These are phyloP conservation scores for Euphorbia celastroides DNA, from an alignment of 441 rosid genomes.

Conservation along the genomic window DNA sequence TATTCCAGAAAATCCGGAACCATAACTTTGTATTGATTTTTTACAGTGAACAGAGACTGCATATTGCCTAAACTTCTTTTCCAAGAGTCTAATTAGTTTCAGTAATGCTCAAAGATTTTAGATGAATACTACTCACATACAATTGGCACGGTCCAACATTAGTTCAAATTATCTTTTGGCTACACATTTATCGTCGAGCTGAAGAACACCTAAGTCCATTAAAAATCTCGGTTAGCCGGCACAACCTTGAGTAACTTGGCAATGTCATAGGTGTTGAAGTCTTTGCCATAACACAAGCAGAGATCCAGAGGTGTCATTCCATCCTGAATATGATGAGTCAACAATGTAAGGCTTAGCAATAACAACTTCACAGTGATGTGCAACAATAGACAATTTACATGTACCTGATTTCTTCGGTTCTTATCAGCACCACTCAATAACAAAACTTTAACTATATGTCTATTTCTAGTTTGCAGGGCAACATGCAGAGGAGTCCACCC, in stretches of 20 bases:
- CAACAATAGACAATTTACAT: slow-evolving; percentile 3
- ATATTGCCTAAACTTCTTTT: neutral
- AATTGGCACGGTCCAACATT: neutral
- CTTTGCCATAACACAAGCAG: slow-evolving; percentile 73
- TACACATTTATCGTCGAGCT: neutral
- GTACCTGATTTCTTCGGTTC: slow-evolving; percentile 75
- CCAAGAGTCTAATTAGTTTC: too few relatives aligned
- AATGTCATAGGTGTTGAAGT: slow-evolving; percentile 83
- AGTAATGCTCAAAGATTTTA: too few relatives aligned
- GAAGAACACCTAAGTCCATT: slow-evolving; percentile 14
- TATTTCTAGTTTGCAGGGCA: slow-evolving; percentile 76
- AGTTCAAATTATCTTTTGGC: slow-evolving; percentile 2
- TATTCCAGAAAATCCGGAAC: neutral
- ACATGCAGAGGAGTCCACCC: slow-evolving; percentile 95
- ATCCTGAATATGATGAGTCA: slow-evolving; percentile 43
- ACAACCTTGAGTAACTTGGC: slow-evolving; percentile 72
- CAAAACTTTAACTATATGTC: slow-evolving; percentile 66
- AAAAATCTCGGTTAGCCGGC: slow-evolving; percentile 38
- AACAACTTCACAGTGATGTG: neutral
- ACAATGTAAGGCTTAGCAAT: neutral
- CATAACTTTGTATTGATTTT: neutral
- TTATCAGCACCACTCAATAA: slow-evolving; percentile 74
- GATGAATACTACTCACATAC: slow-evolving; percentile 1
- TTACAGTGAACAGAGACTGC: neutral
- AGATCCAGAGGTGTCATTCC: slow-evolving; percentile 72